phyloP scores from a whole-genome alignment of 352 stramenopile species.

The Phytophthora parvispora region DNA sequence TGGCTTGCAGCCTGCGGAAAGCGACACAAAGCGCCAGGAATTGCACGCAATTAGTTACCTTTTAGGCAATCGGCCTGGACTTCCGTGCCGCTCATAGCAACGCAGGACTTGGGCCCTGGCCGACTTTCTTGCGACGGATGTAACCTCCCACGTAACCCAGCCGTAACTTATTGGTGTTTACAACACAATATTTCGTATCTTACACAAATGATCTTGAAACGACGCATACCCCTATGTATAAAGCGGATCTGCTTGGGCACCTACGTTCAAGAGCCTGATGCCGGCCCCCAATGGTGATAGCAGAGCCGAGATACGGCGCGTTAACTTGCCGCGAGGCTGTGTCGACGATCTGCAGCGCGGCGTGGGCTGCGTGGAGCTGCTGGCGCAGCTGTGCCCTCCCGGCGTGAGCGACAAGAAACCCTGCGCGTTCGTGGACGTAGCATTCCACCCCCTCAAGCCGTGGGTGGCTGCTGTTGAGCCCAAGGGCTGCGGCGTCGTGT shows the following conservation, averaged over 20 bases:
- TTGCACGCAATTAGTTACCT: background rate
- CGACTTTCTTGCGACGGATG: constrained; percentile 23
- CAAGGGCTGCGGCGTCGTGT: constrained; percentile 69
- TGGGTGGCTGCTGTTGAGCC: constrained; percentile 79
- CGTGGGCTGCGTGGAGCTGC: constrained; percentile 61
- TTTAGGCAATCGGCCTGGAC: constrained; percentile 13
- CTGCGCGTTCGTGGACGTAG: constrained; percentile 69
- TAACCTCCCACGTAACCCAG: constrained; percentile 1
- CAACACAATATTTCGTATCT: constrained; percentile 1
- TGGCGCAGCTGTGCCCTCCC: constrained; percentile 58
- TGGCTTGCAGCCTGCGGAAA: background rate
- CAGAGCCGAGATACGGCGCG: constrained; percentile 10
- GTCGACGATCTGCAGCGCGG: constrained; percentile 71
- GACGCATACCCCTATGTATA: constrained; percentile 20
- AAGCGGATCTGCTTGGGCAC: background rate
- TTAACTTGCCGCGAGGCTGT: constrained; percentile 51
- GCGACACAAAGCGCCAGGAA: background rate
- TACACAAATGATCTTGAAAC: constrained; percentile 34
- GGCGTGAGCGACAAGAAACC: constrained; percentile 78
- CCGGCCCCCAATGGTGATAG: background rate
- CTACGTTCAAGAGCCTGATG: background rate
- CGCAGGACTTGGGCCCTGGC: background rate
- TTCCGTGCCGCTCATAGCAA: constrained; percentile 31
- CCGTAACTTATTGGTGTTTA: background rate
- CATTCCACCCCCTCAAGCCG: constrained; percentile 71